Conservation (phyloP, 495 filamentous ascomycete genomes). For the Gamarada debralockiae region DNA sequence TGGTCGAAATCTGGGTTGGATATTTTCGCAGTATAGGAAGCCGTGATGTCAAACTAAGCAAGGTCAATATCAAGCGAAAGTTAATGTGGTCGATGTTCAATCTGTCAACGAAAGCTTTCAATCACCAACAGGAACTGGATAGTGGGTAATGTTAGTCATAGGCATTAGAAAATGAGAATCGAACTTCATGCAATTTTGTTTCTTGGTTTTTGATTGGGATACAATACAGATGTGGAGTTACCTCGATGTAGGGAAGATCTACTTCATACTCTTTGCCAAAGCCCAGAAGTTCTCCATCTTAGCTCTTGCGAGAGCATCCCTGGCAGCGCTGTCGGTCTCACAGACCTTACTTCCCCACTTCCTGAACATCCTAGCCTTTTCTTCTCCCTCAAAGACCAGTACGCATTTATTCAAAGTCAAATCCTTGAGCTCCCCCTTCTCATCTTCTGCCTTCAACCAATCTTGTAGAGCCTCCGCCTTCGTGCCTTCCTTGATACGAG, state of each 20-base stretch:
- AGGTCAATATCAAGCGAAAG: not conserved
- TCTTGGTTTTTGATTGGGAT: not conserved
- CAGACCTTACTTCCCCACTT: conserved; percentile 83
- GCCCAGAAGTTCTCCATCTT: conserved; percentile 98
- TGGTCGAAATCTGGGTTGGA: no score
- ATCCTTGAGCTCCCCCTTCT: conserved; percentile 75
- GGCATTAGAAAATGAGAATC: not conserved
- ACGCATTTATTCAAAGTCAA: conserved; percentile 73
- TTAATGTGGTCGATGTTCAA: no score
- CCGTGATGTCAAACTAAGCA: not conserved
- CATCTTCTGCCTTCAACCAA: conserved; percentile 77
- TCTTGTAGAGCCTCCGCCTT: conserved; percentile 57
- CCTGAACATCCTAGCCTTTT: conserved; percentile 71
- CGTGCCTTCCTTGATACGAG: conserved; percentile 52
- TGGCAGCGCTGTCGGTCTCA: conserved; percentile 84
- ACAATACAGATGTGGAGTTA: not conserved
- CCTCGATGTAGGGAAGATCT: not conserved
- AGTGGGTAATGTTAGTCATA: no score
- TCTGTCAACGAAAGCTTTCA: no score
- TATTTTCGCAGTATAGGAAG: no score
- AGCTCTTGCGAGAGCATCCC: conserved; percentile 68
- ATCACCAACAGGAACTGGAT: no score
- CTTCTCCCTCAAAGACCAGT: conserved; percentile 84
- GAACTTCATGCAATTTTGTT: no score
- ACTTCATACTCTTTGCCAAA: conserved; percentile 65